These are phyloP conservation scores for Cokeromyces recurvatus DNA, from an alignment of 371 early-diverging fungal genomes.

Conservation along the genomic window DNA sequence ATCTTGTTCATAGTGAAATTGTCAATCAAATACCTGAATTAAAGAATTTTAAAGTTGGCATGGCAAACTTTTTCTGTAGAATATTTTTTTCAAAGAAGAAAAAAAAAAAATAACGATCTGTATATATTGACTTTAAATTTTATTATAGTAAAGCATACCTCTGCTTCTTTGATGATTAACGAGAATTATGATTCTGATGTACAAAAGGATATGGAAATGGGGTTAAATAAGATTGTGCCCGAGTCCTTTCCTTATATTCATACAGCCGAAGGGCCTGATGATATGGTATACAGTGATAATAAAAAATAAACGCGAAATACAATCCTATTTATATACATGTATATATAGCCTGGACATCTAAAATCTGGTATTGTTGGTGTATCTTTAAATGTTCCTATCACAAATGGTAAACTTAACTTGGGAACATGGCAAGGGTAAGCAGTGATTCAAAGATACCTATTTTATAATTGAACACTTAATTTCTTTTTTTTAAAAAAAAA, in stretches of 20 bases:
- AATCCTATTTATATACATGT: constrained; percentile 19
- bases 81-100: background rate
- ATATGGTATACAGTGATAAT: constrained; percentile 31
- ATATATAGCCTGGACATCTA: constrained; percentile 75
- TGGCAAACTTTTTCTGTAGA: constrained; percentile 85
- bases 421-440: constrained; percentile 93
- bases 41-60: constrained; percentile 64
- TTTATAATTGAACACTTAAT: background rate
- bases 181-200: constrained; percentile 84
- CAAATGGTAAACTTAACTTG: constrained; percentile 69
- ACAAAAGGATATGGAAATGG: constrained; percentile 80
- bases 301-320: background rate
- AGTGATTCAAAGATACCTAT: too few species aligned
- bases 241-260: constrained; percentile 77
- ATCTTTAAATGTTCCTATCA: constrained; percentile 84
- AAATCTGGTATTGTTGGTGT: constrained; percentile 83
- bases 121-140: too few species aligned
- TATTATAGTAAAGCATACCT: constrained; percentile 81
- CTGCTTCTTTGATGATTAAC: constrained; percentile 84
- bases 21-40: constrained; percentile 62
- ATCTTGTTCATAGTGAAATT: constrained; percentile 76
- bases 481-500: background rate
- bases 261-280: constrained; percentile 66
- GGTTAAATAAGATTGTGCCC: constrained; percentile 46
- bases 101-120: background rate